Base-by-base conservation (phyloP, 352 stramenopile species). In the Pythium brachiatum region DNA sequence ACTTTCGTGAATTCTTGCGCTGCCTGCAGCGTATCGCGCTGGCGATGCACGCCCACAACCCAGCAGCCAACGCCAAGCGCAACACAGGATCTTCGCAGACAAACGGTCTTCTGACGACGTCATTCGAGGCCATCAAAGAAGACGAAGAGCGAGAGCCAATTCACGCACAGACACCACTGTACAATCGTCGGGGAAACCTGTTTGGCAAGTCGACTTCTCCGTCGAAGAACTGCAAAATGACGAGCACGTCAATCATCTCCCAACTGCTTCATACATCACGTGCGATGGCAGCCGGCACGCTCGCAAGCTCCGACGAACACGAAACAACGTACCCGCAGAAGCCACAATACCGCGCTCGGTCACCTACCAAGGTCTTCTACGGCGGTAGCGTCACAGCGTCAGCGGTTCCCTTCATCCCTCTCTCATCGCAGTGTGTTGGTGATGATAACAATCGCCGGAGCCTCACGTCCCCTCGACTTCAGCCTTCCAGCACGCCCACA, bases 1-100 rank as follows among this genome's bases (percentile, higher is more conserved):
- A 67, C 20, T 89, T 92, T 34, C 81, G 78, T 18, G 83, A 92
- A 55, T 92, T 92, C 57, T 64, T 90, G 8, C 76, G 83, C 2
- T 90, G 81, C 32, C 65, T 89, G 9, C 78, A 89, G 50, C 81
- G 83, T 12, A 70, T 92, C 48, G 72, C 83, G 7, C 69, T 92
- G 51, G 76, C 83, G 2, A 92, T 92, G 83, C 69, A 89, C 39
- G 62, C 69, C 21, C 68, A 73, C 23, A 75, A 68, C 1, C 3
- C 38, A 29, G 27, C 46, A 34, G 12, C 13, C n/a, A 43, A 25
- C 18, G 18, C 18, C 32, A 46, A 29, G 51, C 23, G 21, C 34
- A 36, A 27, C 21, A 25, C 3, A 26, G 23, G 38, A 5, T 16
- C 21, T 7, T 8, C 31, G 20, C 38, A 54, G 46, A 29, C 60